Base-by-base conservation (phyloP, 768 basidiomycete genomes). In the Lepiota venenata region DNA sequence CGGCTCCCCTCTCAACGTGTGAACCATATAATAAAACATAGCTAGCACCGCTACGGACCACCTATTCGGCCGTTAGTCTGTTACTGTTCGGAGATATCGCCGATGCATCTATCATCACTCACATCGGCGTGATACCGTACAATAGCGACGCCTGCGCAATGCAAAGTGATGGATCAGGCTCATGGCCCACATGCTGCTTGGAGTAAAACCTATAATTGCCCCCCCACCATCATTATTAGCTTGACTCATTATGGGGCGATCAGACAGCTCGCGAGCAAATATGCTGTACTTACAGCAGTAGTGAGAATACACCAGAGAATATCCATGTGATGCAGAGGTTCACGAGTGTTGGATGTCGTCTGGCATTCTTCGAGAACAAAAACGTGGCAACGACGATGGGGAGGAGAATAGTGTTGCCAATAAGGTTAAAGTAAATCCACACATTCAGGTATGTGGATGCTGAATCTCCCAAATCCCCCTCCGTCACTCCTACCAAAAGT, bases 321-420 rank as follows among this genome's bases (percentile, higher is more conserved):
- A 78, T 76, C 76, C 76, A 79, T 9, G 74, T 75, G 21, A 76
- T 67, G 57, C 74, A 77, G 2, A 79, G 63, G 50, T 78, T 79
- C 41, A 80, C 64, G 38, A 81, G 63, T 1, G 72, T 71, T 1
- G 74, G 72, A 57, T 77, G 76, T 41, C 76, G 70, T 41, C 65
- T 68, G 1, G 60, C 71, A 3, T 65, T 62, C 46, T 63, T 71
- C 7, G 75, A 71, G 40, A 78, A 63, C 5, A 80, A 48, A 60
- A 80, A 75, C 2, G 76, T 80, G 20, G 63, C 60, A 39, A 77
- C 68, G 44, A 81, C 71, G 44, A 78, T 53, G 6, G 74, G 73
- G 11, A 79, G 66, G 14, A 77, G 61, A 47, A 79, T 64, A 48
- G 74, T 75, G 65, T 79, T 74, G 50, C 72, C 68, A 57, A 79